Base-by-base conservation (phyloP, 2,329 filamentous ascomycete species). In the Curvularia spicifera region DNA sequence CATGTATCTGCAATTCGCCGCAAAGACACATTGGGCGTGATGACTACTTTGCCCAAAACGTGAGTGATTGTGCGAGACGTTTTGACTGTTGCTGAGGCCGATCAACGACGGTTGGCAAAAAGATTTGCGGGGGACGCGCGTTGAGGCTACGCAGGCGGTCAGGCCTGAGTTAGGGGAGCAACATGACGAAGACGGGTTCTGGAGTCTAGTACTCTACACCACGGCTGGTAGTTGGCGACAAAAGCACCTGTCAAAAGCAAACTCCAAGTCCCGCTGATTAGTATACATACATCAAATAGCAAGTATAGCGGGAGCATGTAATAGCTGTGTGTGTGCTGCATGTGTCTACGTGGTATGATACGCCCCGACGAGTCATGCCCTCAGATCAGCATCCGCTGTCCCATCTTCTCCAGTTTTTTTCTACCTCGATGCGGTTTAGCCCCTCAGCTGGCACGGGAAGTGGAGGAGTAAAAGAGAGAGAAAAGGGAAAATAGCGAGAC, bases 1-100 rank as follows among this genome's bases (percentile, higher is more conserved):
- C 40, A 57, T 49, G 52, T 59, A 57, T 56, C 46, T 65, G 55
- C 59, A 56, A 61, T 59, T 59, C 51, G 51, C 43, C 63, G 35
- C 59, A 52, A 59, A 46, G 15, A 28, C 26, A 48, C 29, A 48
- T 51, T 37, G 33, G 8, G 47, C 42, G 35, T 12, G 35, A 31
- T 29, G 13, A 49, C 56, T 35, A 37, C n/a, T 42, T 45, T 13
- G 35, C 37, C 37, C 29, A 33, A 33, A 28, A 31, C 18, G 37
- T 45, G 42, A 43, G 42, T 43, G 40, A 45, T 47, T 26, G 18
- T 33, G 43, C 29, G 33, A 53, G 28, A 50, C 45, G 8, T 6
- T 31, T 31, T 31, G 28, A 10, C 10, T 56, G 35, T 45, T 35
- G 49, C 20, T 26, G 43, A 50, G 44, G 39, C 7, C 39, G 31